phyloP scores from a whole-genome alignment of 1,284 basidiomycete genomes.

The Ustilago shanxiensis region DNA sequence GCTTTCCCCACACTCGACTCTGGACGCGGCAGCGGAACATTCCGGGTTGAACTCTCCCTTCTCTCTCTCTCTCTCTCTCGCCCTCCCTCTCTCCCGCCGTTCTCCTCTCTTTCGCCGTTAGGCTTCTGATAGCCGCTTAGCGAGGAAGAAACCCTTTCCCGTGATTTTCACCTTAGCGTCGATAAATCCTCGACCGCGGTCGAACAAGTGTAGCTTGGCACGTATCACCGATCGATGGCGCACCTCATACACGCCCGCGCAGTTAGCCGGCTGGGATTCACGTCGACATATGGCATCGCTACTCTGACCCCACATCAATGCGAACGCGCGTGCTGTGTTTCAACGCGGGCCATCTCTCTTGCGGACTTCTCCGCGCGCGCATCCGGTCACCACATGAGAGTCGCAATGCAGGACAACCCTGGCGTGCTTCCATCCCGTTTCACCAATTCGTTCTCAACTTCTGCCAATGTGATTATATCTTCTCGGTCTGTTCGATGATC shows the following conservation, averaged over 20 bases:
- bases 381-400: neutral
- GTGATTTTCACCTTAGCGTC: neutral
- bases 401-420: neutral
- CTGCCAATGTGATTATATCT: neutral
- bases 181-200: slow-evolving; percentile 1
- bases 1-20: neutral
- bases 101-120: too few species aligned
- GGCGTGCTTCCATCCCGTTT: neutral
- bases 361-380: neutral
- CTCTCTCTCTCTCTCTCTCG: too few species aligned
- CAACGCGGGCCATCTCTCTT: neutral
- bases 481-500: too few species aligned
- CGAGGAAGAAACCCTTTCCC: neutral
- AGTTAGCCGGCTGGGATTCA: too few species aligned
- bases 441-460: neutral
- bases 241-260: neutral
- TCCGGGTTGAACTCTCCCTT: neutral
- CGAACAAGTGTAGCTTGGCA: slow-evolving; percentile 5
- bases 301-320: neutral
- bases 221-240: neutral
- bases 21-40: too few species aligned
- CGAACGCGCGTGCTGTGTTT: too few species aligned
- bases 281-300: too few species aligned
- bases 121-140: neutral
- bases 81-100: too few species aligned